Conservation (phyloP, 1,284 basidiomycete genomes). For the Fomitopsis pinicola region DNA sequence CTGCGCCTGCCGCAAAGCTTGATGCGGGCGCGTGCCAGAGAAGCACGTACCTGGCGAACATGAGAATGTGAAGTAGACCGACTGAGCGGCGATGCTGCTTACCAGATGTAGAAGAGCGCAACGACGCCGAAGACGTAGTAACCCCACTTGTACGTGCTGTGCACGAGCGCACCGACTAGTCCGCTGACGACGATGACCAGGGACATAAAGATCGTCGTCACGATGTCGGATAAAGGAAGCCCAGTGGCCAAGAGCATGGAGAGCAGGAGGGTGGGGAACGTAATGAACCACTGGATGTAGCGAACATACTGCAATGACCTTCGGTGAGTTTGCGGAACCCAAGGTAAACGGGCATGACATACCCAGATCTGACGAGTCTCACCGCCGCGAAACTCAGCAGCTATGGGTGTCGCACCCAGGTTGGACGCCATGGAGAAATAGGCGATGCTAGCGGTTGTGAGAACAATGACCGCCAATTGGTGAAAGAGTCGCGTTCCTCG, state of each 20-base stretch:
- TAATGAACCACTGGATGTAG: conserved; percentile 58
- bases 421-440: conserved; percentile 60
- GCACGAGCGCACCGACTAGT: conserved; percentile 45
- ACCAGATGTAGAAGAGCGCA: conserved; percentile 46
- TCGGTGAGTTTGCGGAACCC: not conserved
- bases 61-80: not conserved
- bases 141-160: conserved; percentile 48
- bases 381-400: conserved; percentile 38
- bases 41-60: conserved; percentile 21
- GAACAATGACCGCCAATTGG: conserved; percentile 41
- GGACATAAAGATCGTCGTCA: conserved; percentile 50
- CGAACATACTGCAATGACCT: conserved; percentile 32
- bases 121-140: conserved; percentile 38
- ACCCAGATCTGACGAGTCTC: conserved; percentile 39
- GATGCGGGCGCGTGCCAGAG: conserved; percentile 26
- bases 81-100: conserved; percentile 20
- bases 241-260: conserved; percentile 48
- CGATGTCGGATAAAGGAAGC: conserved; percentile 47
- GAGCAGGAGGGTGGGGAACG: conserved; percentile 48
- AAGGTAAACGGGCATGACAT: conserved; percentile 14
- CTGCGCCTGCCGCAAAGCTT: conserved; percentile 30
- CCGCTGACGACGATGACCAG: conserved; percentile 45
- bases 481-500: conserved; percentile 45
- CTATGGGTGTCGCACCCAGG: conserved; percentile 48
- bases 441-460: conserved; percentile 38